These are phyloP conservation scores for Gracilaria caudata DNA, from an alignment of 23 red algal genomes.

Conservation along the genomic window DNA sequence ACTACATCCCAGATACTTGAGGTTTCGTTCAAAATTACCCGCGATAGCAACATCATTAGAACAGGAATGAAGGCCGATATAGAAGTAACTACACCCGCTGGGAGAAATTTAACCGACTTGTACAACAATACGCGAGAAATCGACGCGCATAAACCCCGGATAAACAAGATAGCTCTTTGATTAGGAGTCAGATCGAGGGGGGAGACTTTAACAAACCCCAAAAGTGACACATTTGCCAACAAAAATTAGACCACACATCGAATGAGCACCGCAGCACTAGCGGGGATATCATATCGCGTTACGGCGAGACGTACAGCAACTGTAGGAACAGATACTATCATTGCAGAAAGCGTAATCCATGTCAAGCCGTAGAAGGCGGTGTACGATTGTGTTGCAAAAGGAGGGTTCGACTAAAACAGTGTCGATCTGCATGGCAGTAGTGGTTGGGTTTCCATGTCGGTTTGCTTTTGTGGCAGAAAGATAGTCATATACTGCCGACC, in stretches of 20 bases:
- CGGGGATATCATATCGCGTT: background rate
- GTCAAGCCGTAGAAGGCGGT: background rate
- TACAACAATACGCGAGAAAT: background rate
- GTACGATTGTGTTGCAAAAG: background rate
- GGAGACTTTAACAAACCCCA: background rate
- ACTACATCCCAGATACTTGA: conserved; percentile 1
- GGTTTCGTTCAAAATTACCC: conserved; percentile 1
- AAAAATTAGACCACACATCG: background rate
- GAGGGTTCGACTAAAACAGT: background rate
- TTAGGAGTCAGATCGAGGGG: background rate
- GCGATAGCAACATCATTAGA: conserved; percentile 3
- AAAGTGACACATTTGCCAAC: background rate
- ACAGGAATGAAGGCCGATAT: background rate
- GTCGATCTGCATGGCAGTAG: background rate
- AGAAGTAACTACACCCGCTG: background rate
- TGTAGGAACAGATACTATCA: background rate
- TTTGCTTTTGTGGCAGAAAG: background rate
- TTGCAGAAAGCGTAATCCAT: conserved; percentile 6
- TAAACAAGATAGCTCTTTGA: background rate
- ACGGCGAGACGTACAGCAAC: background rate
- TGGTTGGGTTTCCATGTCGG: conserved; percentile 6
- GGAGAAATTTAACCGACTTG: background rate
- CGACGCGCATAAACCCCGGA: background rate
- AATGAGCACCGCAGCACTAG: background rate
- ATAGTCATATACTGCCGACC: background rate